A percentile compares a stretch with the other conserved stretches of the same genome.
Conservation (phyloP, 148 eudicot genomes). For the Mesembryanthemum crystallinum region DNA sequence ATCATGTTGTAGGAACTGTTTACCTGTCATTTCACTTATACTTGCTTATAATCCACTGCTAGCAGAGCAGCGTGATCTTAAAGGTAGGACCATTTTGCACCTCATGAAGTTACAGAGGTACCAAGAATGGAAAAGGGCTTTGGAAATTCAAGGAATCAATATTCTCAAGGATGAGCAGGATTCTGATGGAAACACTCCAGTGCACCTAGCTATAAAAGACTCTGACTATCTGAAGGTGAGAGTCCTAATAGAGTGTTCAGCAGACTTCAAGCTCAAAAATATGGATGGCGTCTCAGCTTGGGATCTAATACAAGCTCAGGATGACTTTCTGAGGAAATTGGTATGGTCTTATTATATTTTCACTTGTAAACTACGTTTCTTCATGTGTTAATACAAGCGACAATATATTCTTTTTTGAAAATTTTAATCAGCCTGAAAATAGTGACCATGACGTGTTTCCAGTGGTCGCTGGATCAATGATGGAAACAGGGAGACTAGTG, state of each 20-base stretch:
- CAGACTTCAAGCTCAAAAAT: not conserved
- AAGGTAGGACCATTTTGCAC: not conserved
- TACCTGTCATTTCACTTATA: not conserved
- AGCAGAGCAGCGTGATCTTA: not conserved
- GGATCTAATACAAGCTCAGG: not conserved
- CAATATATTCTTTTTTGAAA: no score
- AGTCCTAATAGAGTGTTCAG: not conserved
- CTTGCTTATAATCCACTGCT: not conserved
- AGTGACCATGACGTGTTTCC: no score
- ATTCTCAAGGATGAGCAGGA: not conserved
- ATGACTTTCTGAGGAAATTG: not conserved
- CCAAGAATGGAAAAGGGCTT: no score
- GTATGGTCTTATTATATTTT: no score
- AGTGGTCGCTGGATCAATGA: no score
- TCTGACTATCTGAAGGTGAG: not conserved
- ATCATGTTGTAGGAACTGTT: not conserved
- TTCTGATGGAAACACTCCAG: not conserved
- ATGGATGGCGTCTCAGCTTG: not conserved
- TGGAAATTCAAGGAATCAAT: not conserved
- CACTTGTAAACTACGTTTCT: no score
- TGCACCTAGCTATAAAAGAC: not conserved
- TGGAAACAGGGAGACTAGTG: no score
- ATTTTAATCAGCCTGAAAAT: no score
- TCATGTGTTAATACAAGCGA: no score
- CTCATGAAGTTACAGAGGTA: not conserved